Percentiles rank a stretch among this genome's conserved stretches.
These are phyloP conservation scores for Phytophthora pluvialis DNA, from an alignment of 352 stramenopile species.

Conservation along the genomic window DNA sequence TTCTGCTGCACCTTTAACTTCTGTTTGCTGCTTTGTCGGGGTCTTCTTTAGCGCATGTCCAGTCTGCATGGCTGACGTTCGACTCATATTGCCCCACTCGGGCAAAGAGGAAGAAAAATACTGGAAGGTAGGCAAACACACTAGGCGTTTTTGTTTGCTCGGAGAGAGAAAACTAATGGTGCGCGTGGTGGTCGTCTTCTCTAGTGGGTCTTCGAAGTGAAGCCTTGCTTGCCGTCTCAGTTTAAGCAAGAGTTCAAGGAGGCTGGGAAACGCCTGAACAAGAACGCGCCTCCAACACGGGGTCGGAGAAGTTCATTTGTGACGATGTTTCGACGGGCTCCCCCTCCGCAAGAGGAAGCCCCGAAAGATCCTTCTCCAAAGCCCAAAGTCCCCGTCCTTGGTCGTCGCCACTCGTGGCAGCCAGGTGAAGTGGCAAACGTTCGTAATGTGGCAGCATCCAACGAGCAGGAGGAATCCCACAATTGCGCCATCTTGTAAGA, in stretches of 20 bases:
- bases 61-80: conserved; percentile 69
- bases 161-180: neutral
- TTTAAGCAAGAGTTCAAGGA: conserved; percentile 53
- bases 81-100: conserved; percentile 59
- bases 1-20: neutral
- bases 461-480: conserved; percentile 28
- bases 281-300: conserved; percentile 3
- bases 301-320: conserved; percentile 18
- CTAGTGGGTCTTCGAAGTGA: conserved; percentile 55
- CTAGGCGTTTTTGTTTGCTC: neutral
- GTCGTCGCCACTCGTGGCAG: conserved; percentile 32
- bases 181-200: too few relatives aligned
- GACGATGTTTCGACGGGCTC: conserved; percentile 20
- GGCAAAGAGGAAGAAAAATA: conserved; percentile 66
- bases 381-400: conserved; percentile 9
- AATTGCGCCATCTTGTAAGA: conserved; percentile 34
- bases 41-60: conserved; percentile 51
- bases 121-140: conserved; percentile 39
- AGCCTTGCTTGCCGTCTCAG: conserved; percentile 45
- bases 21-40: conserved; percentile 2
- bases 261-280: conserved; percentile 18
- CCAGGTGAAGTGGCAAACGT: conserved; percentile 23
- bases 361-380: conserved; percentile 11
- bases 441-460: conserved; percentile 28
- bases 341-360: neutral